Evolutionary conservation across 805 yeast genomes (phyloP), one percentile per base, ranked within the genome.

Genomic region (Metschnikowia rubicola): DNA sequence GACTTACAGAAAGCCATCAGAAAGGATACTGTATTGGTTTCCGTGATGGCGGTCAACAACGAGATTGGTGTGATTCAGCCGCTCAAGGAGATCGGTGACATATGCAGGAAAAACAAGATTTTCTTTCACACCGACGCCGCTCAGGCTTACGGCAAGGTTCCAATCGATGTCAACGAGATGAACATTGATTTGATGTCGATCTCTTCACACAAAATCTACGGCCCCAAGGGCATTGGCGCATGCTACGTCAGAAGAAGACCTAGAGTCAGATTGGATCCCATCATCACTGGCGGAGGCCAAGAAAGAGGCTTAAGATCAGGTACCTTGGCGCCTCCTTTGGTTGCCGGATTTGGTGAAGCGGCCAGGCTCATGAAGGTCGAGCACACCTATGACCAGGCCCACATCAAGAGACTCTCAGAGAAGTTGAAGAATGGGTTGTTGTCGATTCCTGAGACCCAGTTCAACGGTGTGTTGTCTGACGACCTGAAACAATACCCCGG

Each of bases 41-140:
- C 96, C 12, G 77, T 92, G 36, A 94, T 94, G 99, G 92, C 96
- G 29, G 99, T 94, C 40, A 94, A 94, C 73, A 94, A 94, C 68
- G 99, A 94, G 74, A 94, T 94, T 59, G 99, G 99, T 47, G 98
- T 94, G 37, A 81, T 90, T 62, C 99, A 94, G 74, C 98, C 98
- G 10, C 73, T 94, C 48, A 94, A 88, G 61, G 96, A 90, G 67
- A 94, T 94, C 59, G 99, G 99, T 40, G 70, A 75, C 46, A 75
- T 94, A 47, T 94, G 99, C 71, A 79, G 91, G 55, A 79, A 82
- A 57, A 75, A 88, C 65, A 94, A 94, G 73, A 86, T 94, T 35
- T 94, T 91, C 62, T 94, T 94, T 84, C 99, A 94, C 71, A 85
- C 98, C 10, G 99, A 94, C 65, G 95, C 87, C 47, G 99, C 99